Percentiles rank a stretch among this genome's conserved stretches.
Conservation (phyloP, 495 filamentous ascomycete species). For the Mytilinidion resinicola region DNA sequence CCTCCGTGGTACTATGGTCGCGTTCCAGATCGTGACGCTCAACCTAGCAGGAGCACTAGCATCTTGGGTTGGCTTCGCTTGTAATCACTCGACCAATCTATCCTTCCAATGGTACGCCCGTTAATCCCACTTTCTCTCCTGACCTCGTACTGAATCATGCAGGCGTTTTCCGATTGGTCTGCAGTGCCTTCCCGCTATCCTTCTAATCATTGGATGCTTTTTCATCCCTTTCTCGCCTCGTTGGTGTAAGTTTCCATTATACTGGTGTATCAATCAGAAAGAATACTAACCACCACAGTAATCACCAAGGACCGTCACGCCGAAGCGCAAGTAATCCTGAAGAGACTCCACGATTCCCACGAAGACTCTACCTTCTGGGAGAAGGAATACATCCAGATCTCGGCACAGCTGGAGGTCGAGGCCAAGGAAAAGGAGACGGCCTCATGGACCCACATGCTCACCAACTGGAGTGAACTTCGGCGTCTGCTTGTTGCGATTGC, state of each 20-base stretch:
- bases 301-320: background rate
- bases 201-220: background rate
- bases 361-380: background rate
- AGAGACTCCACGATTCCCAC: background rate
- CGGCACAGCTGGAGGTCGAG: background rate
- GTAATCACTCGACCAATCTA: background rate
- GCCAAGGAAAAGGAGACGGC: background rate
- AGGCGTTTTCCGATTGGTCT: background rate
- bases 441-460: background rate
- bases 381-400: background rate
- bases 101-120: background rate
- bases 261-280: background rate
- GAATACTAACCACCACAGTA: background rate
- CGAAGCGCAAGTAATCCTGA: background rate
- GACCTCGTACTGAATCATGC: background rate
- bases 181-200: background rate
- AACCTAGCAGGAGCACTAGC: background rate
- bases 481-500: background rate
- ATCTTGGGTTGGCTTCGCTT: background rate
- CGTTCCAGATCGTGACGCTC: background rate
- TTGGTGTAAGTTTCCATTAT: background rate
- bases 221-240: background rate
- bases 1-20: background rate
- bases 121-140: background rate
- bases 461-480: background rate